A percentile compares a stretch with the other conserved stretches of the same genome.
Evolutionary conservation across 2,329 filamentous ascomycete species (phyloP).

Genomic region (Amphichorda felina): DNA sequence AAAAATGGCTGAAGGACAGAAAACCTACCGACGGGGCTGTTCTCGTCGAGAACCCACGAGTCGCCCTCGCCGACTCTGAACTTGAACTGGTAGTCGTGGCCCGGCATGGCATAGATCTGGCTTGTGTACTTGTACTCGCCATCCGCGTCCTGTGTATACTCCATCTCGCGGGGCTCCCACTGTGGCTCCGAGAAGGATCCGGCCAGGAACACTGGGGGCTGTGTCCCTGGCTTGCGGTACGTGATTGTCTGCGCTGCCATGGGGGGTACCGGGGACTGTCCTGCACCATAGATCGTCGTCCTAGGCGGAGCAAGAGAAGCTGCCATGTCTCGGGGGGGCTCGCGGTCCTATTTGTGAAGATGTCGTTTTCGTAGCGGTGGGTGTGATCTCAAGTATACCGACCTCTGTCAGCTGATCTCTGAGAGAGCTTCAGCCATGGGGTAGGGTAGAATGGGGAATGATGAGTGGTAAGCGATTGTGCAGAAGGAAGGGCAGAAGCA

Average conservation of each 20-base stretch:
- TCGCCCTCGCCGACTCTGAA: constrained; percentile 55
- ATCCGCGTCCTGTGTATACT: constrained; percentile 32
- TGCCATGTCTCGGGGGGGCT: too few relatives aligned
- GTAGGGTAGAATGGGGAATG: too few relatives aligned
- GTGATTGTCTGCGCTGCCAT: constrained; percentile 34
- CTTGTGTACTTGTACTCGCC: constrained; percentile 48
- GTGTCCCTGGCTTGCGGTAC: constrained; percentile 45
- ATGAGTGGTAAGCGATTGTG: too few relatives aligned
- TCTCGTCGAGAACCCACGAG: constrained; percentile 53
- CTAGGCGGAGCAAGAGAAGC: too few relatives aligned
- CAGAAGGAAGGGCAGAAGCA: too few relatives aligned
- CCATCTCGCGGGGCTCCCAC: constrained; percentile 59
- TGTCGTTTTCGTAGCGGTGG: too few relatives aligned
- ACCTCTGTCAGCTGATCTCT: too few relatives aligned
- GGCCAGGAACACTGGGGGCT: constrained; percentile 59
- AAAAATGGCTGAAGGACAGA: not conserved
- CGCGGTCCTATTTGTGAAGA: too few relatives aligned
- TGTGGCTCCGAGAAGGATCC: constrained; percentile 55
- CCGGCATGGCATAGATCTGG: constrained; percentile 39
- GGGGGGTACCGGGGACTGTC: too few relatives aligned
- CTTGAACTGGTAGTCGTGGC: constrained; percentile 61
- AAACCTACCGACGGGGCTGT: constrained; percentile 43
- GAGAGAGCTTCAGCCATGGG: too few relatives aligned
- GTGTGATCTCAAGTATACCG: too few relatives aligned
- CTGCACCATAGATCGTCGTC: too few relatives aligned